Evolutionary conservation across 495 filamentous ascomycete species (phyloP), one percentile per base, ranked within the genome.

Genomic region (Sabuloglossum arenarium): DNA sequence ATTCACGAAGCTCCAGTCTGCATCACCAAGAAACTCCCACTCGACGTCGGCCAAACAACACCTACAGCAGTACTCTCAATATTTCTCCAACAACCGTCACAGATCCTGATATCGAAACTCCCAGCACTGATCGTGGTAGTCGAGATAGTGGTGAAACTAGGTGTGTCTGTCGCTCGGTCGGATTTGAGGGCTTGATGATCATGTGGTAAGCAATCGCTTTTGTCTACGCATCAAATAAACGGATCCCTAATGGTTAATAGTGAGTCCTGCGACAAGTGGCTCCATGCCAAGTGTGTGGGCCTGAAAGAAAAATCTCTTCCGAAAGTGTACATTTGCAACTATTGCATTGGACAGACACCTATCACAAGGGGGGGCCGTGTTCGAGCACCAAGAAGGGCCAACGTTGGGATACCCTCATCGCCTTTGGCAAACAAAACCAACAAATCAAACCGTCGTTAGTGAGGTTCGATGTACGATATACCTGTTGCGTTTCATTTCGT

Each of bases 191-290:
- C 57, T 75, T 84, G 53, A 82, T 94, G 81, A 81, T 95, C 60
- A 85, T 88, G 70, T 95, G 85, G 85, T 88, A 72, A 58, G 73
- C 69, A 19, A 46, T 55, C n/a, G 4, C 14, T 39, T 11, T 27
- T 23, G 3, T 23, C 27, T 19, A 8, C 37, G 14, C 2, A n/a
- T 28, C n/a, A 34, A 28, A 23, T 6, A 30, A 51, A 14, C 47
- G 21, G 11, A n/a, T 5, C 16, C 11, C 23, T 54, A 54, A 54
- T 21, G 16, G 56, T 16, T 53, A 23, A 1, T 61, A 89, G 88
- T 68, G 82, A 88, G 69, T 88, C 86, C 3, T 95, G 88, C 68
- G 82, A 79, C 39, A 82, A 88, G 68, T 90, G 82, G 80, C 75
- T 89, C 29, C 88, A 95, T 63, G 82, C 80, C 6, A 75, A 75